Base-by-base conservation (phyloP, 208 protist genomes). In the Wallacemonas rigidus region DNA sequence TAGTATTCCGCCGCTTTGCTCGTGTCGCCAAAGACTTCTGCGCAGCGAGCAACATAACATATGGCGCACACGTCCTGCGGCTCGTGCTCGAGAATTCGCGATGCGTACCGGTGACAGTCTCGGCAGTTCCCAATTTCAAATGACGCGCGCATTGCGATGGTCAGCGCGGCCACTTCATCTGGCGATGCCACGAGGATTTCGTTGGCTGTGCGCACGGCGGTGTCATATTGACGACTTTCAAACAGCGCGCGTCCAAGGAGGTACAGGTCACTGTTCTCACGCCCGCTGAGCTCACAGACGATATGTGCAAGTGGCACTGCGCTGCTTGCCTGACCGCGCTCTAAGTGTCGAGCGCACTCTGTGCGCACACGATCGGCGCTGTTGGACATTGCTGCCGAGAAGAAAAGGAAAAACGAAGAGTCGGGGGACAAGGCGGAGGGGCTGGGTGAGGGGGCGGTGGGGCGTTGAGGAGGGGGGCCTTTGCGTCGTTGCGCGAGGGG, bases 111-210 rank as follows among this genome's bases (percentile, higher is more conserved):
- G 26, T 79, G 63, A 68, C 86, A 93, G 7, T 79, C 62, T 67
- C 83, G 92, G 5, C 87, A 55, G 40, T 92, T 84, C 11, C 86
- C 86, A 4, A 92, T 81, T 56, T 95, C 88, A 72, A 91, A 91
- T 1, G 86, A 81, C 7, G 88, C 82, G 51, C 87, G 93, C 81
- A 91, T 89, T 4, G 77, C 83, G 43, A 88, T 76, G 55, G 72
- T 43, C 48, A 85, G 55, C 38, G 80, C 78, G 4, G 81, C 78
- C 9, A 58, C 50, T 74, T 86, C 80, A 36, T 83, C 47, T 48
- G 74, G 71, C 35, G 71, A 50, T 26, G 44, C 9, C 38, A 64
- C 69, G 38, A 81, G 55, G 11, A 89, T 58, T 53, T 71, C 60
- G 43, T 79, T 84, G 0, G 76, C 77, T 12, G 82, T 36, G 53